A percentile compares a stretch with the other conserved stretches of the same genome.
Evolutionary conservation across 257 asterid species (phyloP).

Genomic region (Primulina eburnea): DNA sequence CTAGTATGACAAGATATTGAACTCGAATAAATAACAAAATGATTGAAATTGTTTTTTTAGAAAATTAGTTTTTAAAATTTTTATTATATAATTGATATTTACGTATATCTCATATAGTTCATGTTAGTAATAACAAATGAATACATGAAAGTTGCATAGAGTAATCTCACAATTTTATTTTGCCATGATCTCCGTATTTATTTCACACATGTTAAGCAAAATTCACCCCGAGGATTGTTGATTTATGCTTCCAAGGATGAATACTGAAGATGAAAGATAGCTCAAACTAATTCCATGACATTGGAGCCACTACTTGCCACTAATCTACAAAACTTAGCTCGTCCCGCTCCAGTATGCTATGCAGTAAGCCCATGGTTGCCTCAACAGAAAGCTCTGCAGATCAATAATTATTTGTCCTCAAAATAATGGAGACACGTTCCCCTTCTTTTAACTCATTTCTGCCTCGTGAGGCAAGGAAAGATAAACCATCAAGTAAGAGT

Average conservation of each 20-base stretch:
- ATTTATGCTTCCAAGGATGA: background rate
- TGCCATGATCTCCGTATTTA: no score
- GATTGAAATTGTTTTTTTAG: no score
- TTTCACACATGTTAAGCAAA: background rate
- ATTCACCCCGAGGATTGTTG: background rate
- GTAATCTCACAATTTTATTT: background rate
- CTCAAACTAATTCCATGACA: background rate
- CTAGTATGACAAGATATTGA: no score
- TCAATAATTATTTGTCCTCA: background rate
- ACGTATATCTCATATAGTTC: no score
- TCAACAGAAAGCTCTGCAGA: background rate
- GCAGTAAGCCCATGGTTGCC: background rate
- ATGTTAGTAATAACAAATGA: no score
- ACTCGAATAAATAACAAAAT: no score
- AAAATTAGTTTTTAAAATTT: no score
- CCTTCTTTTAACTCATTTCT: background rate
- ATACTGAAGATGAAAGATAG: background rate
- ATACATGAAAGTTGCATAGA: background rate
- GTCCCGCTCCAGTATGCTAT: background rate
- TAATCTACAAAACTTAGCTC: background rate
- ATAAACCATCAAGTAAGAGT: conserved; percentile 42
- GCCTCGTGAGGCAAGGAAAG: background rate
- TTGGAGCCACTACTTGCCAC: background rate
- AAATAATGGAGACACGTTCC: background rate
- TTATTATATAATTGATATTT: no score